Conservation (phyloP, 2,329 filamentous ascomycete species). For the Trichoderma simmonsii region DNA sequence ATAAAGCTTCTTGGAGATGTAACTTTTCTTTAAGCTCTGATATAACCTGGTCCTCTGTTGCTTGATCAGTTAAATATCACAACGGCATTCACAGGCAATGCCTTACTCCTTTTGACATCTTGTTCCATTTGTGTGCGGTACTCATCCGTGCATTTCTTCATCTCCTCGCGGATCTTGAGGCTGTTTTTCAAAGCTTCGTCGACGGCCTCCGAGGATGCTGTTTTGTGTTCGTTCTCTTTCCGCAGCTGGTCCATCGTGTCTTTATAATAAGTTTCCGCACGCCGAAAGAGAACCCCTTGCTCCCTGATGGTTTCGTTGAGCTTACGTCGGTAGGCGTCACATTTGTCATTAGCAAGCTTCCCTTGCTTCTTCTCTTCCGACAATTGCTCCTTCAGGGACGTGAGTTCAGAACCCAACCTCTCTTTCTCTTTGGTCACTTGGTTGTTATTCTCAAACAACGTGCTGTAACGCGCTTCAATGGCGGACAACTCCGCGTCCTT, state of each 20-base stretch:
- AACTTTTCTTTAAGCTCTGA: constrained; percentile 24
- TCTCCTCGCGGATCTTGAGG: constrained; percentile 32
- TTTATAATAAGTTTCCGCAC: constrained; percentile 34
- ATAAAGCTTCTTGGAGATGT: constrained; percentile 21
- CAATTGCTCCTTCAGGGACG: constrained; percentile 28
- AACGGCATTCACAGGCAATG: background rate
- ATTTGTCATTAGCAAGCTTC: constrained; percentile 32
- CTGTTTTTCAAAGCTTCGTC: constrained; percentile 30
- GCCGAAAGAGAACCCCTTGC: constrained; percentile 43
- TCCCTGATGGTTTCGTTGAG: constrained; percentile 47
- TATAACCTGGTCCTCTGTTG: constrained; percentile 28
- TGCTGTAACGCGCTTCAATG: constrained; percentile 25
- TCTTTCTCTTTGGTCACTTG: constrained; percentile 26
- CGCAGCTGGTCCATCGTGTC: constrained; percentile 35
- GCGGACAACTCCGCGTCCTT: constrained; percentile 29
- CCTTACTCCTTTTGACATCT: constrained; percentile 27
- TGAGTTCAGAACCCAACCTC: constrained; percentile 29
- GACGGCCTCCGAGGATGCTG: constrained; percentile 24
- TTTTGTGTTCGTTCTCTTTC: constrained; percentile 29
- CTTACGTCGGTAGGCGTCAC: constrained; percentile 34
- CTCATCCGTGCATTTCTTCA: constrained; percentile 32
- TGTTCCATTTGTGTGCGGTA: constrained; percentile 25
- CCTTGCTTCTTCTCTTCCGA: constrained; percentile 25
- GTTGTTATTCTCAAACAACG: constrained; percentile 28
- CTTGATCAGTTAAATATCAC: background rate